A percentile compares a stretch with the other conserved stretches of the same genome.
Evolutionary conservation across 1,284 basidiomycete species (phyloP).

Genomic region (Rhodotorula sp.): DNA sequence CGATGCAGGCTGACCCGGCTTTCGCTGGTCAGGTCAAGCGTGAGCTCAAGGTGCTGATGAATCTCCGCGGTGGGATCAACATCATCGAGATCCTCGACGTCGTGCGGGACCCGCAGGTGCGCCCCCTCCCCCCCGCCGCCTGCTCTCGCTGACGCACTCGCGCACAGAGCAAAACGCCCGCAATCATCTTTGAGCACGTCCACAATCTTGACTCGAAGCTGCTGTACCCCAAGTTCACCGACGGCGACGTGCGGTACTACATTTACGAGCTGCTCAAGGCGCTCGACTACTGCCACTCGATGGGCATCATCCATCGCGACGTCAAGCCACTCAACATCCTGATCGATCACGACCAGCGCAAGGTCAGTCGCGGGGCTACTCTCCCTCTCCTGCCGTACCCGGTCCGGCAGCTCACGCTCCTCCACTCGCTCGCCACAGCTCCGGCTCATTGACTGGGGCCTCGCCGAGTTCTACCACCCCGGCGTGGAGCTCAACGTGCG

Average conservation of each 20-base stretch:
- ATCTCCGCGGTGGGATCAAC: conserved; percentile 92
- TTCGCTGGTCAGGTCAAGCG: conserved; percentile 75
- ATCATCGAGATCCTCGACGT: conserved; percentile 85
- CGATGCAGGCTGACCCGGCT: neutral
- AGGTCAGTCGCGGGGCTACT: conserved; percentile 59
- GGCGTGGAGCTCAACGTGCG: conserved; percentile 93
- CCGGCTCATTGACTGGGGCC: conserved; percentile 96
- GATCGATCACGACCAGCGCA: conserved; percentile 97
- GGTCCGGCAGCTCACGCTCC: neutral
- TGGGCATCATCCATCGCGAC: conserved; percentile 98
- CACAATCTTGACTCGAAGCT: conserved; percentile 94
- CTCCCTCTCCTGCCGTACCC: neutral
- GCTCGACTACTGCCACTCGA: conserved; percentile 95
- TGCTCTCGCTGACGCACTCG: neutral
- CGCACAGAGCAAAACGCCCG: conserved; percentile 86
- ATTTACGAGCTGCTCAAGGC: conserved; percentile 97
- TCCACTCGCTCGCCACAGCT: conserved; percentile 58
- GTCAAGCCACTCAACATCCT: conserved; percentile 98
- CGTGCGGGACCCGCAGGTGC: conserved; percentile 70
- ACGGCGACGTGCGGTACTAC: conserved; percentile 97
- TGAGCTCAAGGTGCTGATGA: conserved; percentile 98
- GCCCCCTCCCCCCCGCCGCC: neutral
- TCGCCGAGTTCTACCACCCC: conserved; percentile 98
- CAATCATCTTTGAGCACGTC: conserved; percentile 88
- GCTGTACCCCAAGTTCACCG: conserved; percentile 81